These are phyloP conservation scores for Kwoniella sp. DNA, from an alignment of 768 basidiomycete species.

Conservation along the genomic window DNA sequence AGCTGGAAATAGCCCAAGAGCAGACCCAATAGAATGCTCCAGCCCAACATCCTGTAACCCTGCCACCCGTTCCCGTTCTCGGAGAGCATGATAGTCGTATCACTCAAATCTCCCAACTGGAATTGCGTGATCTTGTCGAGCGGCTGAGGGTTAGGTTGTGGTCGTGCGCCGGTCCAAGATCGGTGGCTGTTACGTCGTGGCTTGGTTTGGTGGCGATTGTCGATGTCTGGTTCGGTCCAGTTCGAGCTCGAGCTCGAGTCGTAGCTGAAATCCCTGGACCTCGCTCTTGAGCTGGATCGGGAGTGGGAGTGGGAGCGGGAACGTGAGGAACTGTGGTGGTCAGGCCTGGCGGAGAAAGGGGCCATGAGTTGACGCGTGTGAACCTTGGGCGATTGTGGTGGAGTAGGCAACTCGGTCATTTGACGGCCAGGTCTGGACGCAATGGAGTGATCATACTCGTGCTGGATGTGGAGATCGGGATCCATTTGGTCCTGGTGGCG, in stretches of 20 bases:
- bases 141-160: conserved; percentile 1
- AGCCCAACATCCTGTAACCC: conserved; percentile 1
- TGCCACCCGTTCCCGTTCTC: conserved; percentile 10
- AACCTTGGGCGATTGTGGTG: not conserved
- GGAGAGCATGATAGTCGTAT: not conserved
- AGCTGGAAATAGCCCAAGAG: conserved; percentile 6
- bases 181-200: not conserved
- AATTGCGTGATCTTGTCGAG: conserved; percentile 1
- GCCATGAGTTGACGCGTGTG: not conserved
- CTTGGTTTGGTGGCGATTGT: not conserved
- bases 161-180: not conserved
- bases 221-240: not conserved
- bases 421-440: not conserved
- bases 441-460: not conserved
- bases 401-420: not conserved
- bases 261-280: not conserved
- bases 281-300: not conserved
- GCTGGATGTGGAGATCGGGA: not conserved
- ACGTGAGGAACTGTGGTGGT: not conserved
- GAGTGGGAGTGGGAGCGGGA: not conserved
- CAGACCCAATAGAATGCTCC: conserved; percentile 1
- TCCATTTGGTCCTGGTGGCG: not conserved
- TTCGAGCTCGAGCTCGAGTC: not conserved
- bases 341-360: not conserved
- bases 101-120: conserved; percentile 5